Conservation (phyloP, 257 asterid genomes). For the Jacaranda copaia region DNA sequence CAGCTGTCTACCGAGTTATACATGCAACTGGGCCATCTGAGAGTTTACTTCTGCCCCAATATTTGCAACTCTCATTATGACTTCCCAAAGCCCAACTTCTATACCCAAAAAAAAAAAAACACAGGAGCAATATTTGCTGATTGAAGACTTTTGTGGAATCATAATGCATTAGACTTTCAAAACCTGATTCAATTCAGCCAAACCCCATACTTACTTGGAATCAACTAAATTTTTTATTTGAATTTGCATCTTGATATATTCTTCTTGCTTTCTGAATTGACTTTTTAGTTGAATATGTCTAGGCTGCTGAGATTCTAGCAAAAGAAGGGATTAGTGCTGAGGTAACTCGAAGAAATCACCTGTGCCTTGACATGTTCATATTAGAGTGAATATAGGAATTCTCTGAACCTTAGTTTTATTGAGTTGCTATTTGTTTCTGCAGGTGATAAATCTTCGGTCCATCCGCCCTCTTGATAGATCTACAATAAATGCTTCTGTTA, state of each 20-base stretch:
- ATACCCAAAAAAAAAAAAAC: no score
- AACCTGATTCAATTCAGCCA: no score
- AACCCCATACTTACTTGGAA: neutral
- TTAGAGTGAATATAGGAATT: neutral
- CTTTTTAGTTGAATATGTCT: constrained; percentile 20
- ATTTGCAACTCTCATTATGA: no score
- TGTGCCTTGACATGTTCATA: neutral
- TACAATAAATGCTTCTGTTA: constrained; percentile 75
- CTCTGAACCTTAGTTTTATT: constrained; percentile 5
- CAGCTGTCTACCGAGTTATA: no score
- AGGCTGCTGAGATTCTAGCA: constrained; percentile 92
- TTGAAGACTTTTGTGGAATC: no score
- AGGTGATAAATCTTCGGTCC: constrained; percentile 84
- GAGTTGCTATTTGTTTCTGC: constrained; percentile 24
- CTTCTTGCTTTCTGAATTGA: constrained; percentile 31
- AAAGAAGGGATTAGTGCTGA: constrained; percentile 87
- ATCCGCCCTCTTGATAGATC: constrained; percentile 87
- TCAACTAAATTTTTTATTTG: constrained; percentile 2
- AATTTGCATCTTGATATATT: constrained; percentile 15
- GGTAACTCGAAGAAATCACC: constrained; percentile 51
- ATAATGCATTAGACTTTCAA: no score
- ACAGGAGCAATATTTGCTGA: no score
- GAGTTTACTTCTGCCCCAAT: no score
- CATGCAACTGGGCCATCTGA: no score
- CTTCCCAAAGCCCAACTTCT: no score